Base-by-base conservation (phyloP, 148 eudicot genomes). In the Rhododendron vialii region DNA sequence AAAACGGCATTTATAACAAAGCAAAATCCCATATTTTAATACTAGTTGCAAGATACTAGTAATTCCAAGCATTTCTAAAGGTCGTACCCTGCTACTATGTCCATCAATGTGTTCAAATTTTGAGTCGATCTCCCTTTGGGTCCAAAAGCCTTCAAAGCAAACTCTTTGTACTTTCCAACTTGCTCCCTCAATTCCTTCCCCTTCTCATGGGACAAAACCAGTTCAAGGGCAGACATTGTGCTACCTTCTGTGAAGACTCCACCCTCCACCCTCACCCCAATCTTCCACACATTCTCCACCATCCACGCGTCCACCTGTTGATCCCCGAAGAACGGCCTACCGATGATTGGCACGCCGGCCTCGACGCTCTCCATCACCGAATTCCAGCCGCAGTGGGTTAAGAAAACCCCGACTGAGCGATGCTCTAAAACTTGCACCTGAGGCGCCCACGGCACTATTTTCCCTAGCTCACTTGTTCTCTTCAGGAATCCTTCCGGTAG, bases 361-460 rank as follows among this genome's bases (percentile, higher is more conserved):
- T 87, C 91, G 15, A 96, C 89, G 65, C 96, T 91, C 89, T 96
- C 98, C 85, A 93, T 6, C 3, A 93, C 81, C 24, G 98, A 96
- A 76, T 92, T 94, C 98, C 98, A 96, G 5, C 98, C 98, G 47
- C 93, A 90, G 26, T 96, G 98, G 3, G 91, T 93, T 28, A 96
- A 82, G 76, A 93, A 93, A 35, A 89, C 95, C 3, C 96, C 96
- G 0, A 91, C 47, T 0, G 92, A 81, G n/a, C 73, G 33, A 83
- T 93, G 95, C 0, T 61, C 88, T 53, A 96, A 73, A 12, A 96
- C 85, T 43, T 90, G 87, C 83, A 85, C 63, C 71, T 96, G 98
- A 1, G 98, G 98, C 0, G 95, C 89, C 98, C 98, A 96, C 2
- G 93, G 78, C 6, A 96, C 92, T 9, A 96, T 75, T 84, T 89